Conservation (phyloP, 1,284 basidiomycete species). For the Microstroma glucosiphilum region DNA sequence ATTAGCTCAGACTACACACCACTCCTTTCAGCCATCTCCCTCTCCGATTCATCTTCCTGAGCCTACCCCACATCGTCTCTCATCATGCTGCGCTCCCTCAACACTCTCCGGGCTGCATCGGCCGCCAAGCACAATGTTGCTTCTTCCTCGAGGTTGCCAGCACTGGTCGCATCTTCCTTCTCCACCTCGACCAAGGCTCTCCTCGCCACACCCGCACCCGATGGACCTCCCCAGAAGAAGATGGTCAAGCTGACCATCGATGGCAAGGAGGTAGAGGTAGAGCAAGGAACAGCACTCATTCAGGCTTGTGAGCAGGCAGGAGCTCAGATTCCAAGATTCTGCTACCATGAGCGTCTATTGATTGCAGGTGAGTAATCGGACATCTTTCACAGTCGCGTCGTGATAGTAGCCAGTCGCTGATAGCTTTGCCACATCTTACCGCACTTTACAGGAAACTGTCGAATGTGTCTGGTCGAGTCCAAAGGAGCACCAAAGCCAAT, state of each 20-base stretch:
- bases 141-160: not conserved
- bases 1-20: no score
- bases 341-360: conserved; percentile 78
- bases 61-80: not conserved
- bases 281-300: conserved; percentile 63
- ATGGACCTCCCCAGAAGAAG: conserved; percentile 30
- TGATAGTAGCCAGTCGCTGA: not conserved
- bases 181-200: conserved; percentile 8
- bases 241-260: conserved; percentile 50
- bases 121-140: not conserved
- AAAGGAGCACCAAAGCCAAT: conserved; percentile 84
- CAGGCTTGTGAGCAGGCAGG: conserved; percentile 69
- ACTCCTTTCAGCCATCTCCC: no score
- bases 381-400: not conserved
- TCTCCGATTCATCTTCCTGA: no score
- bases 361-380: conserved; percentile 2
- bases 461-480: conserved; percentile 86
- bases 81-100: conserved; percentile 1
- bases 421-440: not conserved
- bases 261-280: conserved; percentile 49
- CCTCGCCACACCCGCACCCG: conserved; percentile 17
- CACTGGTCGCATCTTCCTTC: not conserved
- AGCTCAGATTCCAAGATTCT: conserved; percentile 61
- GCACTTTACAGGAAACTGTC: conserved; percentile 42
- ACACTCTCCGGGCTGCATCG: not conserved